Percentiles rank a stretch among this genome's conserved stretches.
phyloP scores from a whole-genome alignment of 192 early-diverging fungal genomes.

The Linderina pennispora region DNA sequence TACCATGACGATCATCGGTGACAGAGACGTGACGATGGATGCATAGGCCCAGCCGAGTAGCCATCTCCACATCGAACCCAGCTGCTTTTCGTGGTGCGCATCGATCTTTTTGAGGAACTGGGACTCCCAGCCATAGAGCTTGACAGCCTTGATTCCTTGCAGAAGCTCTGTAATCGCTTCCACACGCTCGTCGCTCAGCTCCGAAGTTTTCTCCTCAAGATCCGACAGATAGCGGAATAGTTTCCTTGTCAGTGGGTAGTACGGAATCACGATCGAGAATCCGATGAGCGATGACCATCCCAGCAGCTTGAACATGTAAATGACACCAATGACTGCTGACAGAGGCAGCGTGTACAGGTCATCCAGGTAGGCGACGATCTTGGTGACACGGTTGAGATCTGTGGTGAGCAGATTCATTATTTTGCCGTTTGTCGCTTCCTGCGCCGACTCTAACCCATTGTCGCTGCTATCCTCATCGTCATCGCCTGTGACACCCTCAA shows the following conservation, averaged over 20 bases:
- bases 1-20: conserved; percentile 52
- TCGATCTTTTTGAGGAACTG: conserved; percentile 62
- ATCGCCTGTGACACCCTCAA: conserved; percentile 3
- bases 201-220: conserved; percentile 42
- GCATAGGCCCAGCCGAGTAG: conserved; percentile 43
- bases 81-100: conserved; percentile 49
- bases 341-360: conserved; percentile 53
- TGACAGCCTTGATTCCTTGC: conserved; percentile 81
- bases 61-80: conserved; percentile 41
- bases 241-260: conserved; percentile 46
- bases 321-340: conserved; percentile 53
- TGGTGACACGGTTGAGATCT: conserved; percentile 52
- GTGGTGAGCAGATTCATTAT: conserved; percentile 60
- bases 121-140: conserved; percentile 76
- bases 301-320: conserved; percentile 61
- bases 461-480: conserved; percentile 28
- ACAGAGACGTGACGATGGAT: conserved; percentile 39
- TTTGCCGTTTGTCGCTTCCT: conserved; percentile 40
- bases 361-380: conserved; percentile 39
- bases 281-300: conserved; percentile 71
- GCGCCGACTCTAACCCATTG: no score
- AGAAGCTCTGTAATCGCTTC: conserved; percentile 69
- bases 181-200: conserved; percentile 60
- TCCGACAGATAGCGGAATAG: conserved; percentile 38
- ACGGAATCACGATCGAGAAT: conserved; percentile 53